phyloP scores from a whole-genome alignment of 179 eudicot species.

The Pouteria campechiana region DNA sequence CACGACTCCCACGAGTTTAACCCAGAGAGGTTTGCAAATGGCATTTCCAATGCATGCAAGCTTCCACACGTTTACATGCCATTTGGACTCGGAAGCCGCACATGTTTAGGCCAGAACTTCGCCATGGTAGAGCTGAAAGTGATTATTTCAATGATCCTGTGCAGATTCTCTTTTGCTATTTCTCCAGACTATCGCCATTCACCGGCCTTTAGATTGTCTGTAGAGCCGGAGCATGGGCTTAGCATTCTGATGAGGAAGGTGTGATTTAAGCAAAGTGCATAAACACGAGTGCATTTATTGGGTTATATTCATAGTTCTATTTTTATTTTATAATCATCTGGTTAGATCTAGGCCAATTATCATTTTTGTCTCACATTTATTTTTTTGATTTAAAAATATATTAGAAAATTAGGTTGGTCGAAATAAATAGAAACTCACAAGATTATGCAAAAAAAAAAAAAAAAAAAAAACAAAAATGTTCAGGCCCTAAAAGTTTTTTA shows the following conservation, averaged over 20 bases:
- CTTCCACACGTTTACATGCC: slow-evolving; percentile 13
- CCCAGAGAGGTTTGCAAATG: slow-evolving; percentile 14
- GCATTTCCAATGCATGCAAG: slow-evolving; percentile 16
- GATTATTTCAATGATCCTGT: slow-evolving; percentile 6
- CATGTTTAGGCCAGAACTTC: slow-evolving; percentile 18
- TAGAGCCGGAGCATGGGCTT: slow-evolving; percentile 18
- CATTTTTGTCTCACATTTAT: too few relatives aligned
- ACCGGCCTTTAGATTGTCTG: slow-evolving; percentile 9
- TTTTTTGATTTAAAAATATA: too few relatives aligned
- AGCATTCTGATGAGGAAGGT: slow-evolving; percentile 6
- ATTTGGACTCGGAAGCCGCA: slow-evolving; percentile 11
- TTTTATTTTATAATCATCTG: too few relatives aligned
- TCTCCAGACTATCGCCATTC: slow-evolving; percentile 13
- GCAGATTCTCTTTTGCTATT: slow-evolving; percentile 9
- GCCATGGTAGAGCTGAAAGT: slow-evolving; percentile 20
- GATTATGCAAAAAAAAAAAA: too few relatives aligned
- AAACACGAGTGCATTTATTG: not conserved
- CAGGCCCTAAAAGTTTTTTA: too few relatives aligned
- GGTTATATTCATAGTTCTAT: too few relatives aligned
- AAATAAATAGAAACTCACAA: too few relatives aligned
- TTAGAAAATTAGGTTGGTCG: too few relatives aligned
- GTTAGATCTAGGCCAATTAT: too few relatives aligned
- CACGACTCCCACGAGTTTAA: slow-evolving; percentile 11
- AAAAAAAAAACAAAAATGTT: too few relatives aligned
- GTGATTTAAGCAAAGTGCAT: not conserved